phyloP scores from a whole-genome alignment of 2,329 filamentous ascomycete genomes.

The Huntiella savannae region DNA sequence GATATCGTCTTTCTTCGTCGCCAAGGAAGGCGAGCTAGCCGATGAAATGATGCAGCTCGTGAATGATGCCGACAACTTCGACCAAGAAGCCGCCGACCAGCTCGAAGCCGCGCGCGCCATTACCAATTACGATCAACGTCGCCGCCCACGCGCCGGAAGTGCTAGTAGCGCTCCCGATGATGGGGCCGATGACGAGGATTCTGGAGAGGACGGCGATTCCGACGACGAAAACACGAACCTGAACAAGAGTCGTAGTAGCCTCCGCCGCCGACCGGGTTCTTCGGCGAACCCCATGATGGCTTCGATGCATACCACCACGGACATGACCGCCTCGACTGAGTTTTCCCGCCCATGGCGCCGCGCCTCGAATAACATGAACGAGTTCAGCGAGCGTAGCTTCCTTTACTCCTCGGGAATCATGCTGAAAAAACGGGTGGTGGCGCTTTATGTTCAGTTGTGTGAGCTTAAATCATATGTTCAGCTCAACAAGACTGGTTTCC shows the following conservation, averaged over 20 bases:
- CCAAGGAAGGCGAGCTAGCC: slow-evolving; percentile 77
- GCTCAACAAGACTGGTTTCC: slow-evolving; percentile 89
- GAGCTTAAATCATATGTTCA: slow-evolving; percentile 92
- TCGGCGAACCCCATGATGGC: slow-evolving; percentile 9
- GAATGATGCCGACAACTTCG: slow-evolving; percentile 49
- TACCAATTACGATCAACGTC: slow-evolving; percentile 13
- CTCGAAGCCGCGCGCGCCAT: slow-evolving; percentile 18
- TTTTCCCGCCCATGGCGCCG: slow-evolving; percentile 35
- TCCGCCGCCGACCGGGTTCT: slow-evolving; percentile 10
- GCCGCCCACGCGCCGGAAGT: slow-evolving; percentile 17
- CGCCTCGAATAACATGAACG: slow-evolving; percentile 52
- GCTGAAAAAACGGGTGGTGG: slow-evolving; percentile 77
- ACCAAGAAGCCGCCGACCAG: slow-evolving; percentile 35
- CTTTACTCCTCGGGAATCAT: slow-evolving; percentile 53
- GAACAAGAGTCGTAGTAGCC: slow-evolving; percentile 25
- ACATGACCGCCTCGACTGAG: slow-evolving; percentile 45
- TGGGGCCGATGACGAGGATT: slow-evolving; percentile 35
- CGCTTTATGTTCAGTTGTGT: slow-evolving; percentile 77
- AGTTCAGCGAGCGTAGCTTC: slow-evolving; percentile 59
- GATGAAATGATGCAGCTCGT: slow-evolving; percentile 64
- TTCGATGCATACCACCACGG: slow-evolving; percentile 25
- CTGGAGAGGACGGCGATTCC: slow-evolving; percentile 40
- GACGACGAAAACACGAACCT: slow-evolving; percentile 39
- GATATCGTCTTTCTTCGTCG: slow-evolving; percentile 72
- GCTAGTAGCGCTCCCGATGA: slow-evolving; percentile 24